Evolutionary conservation across 2,329 filamentous ascomycete genomes (phyloP).

Genomic region (Fusarium miscanthi): DNA sequence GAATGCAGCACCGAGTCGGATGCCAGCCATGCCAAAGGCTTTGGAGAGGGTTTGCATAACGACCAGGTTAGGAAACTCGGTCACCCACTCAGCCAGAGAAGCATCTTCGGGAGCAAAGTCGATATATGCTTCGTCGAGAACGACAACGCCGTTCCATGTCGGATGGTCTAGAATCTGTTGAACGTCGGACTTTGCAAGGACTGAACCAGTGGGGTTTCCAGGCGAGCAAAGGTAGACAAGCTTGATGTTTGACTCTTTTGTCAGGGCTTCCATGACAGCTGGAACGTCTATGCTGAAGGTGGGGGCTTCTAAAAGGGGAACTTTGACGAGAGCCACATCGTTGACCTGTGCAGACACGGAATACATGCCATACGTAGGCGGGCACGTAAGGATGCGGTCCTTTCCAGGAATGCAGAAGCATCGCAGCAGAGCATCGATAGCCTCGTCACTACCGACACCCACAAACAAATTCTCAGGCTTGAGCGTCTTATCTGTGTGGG

Average conservation of each 20-base stretch:
- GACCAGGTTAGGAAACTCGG: constrained; percentile 93
- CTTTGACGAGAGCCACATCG: constrained; percentile 85
- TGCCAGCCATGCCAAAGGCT: constrained; percentile 94
- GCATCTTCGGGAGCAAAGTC: constrained; percentile 85
- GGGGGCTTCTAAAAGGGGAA: constrained; percentile 80
- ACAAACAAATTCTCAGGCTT: constrained; percentile 89
- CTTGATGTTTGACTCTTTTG: constrained; percentile 75
- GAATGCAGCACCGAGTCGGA: constrained; percentile 89
- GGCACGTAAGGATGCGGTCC: constrained; percentile 94
- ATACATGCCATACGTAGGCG: constrained; percentile 99
- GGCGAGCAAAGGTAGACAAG: constrained; percentile 93
- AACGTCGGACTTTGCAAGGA: constrained; percentile 81
- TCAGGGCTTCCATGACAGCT: constrained; percentile 74
- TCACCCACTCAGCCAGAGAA: constrained; percentile 90
- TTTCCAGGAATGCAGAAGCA: constrained; percentile 90
- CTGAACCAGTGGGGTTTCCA: constrained; percentile 89
- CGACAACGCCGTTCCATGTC: constrained; percentile 93
- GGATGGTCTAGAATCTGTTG: constrained; percentile 81
- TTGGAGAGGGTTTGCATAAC: constrained; percentile 99
- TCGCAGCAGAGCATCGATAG: constrained; percentile 91
- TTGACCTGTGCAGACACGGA: constrained; percentile 93
- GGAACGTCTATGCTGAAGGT: constrained; percentile 79
- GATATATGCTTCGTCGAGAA: constrained; percentile 95
- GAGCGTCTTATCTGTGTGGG: constrained; percentile 79
- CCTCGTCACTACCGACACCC: constrained; percentile 95